These are phyloP conservation scores for Sugiyamaella smithiae DNA, from an alignment of 805 yeast genomes.

Conservation along the genomic window DNA sequence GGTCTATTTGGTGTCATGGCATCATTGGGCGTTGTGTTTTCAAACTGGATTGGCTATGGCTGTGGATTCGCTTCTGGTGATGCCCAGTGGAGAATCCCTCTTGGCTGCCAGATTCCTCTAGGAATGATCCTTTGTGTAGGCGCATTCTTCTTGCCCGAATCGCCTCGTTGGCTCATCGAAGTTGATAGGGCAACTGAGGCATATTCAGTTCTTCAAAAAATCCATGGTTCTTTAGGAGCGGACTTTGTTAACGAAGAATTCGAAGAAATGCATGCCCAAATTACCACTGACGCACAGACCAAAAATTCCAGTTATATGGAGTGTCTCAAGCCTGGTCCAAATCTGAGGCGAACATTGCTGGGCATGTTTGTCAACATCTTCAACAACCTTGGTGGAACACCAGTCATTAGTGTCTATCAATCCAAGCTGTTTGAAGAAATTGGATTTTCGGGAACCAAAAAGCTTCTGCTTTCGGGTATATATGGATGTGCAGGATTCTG, in stretches of 20 bases:
- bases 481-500: conserved; percentile 7
- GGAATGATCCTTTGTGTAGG: conserved; percentile 53
- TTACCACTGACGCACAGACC: neutral
- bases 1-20: conserved; percentile 6
- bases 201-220: conserved; percentile 11
- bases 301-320: neutral
- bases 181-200: conserved; percentile 68
- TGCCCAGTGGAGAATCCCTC: conserved; percentile 66
- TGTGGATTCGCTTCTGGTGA: conserved; percentile 1
- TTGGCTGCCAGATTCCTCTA: conserved; percentile 60
- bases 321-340: neutral
- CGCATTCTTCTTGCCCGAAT: conserved; percentile 54
- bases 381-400: conserved; percentile 6
- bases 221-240: conserved; percentile 1
- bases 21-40: conserved; percentile 2
- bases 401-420: conserved; percentile 7
- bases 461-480: conserved; percentile 4
- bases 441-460: conserved; percentile 1
- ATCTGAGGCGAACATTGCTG: neutral
- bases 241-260: neutral
- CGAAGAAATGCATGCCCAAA: conserved; percentile 4
- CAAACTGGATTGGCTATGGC: conserved; percentile 9
- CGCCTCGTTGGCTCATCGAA: conserved; percentile 75
- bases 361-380: conserved; percentile 5
- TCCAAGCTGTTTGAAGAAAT: conserved; percentile 1